Conservation (phyloP, 257 asterid species). For the Penstemon davidsonii region DNA sequence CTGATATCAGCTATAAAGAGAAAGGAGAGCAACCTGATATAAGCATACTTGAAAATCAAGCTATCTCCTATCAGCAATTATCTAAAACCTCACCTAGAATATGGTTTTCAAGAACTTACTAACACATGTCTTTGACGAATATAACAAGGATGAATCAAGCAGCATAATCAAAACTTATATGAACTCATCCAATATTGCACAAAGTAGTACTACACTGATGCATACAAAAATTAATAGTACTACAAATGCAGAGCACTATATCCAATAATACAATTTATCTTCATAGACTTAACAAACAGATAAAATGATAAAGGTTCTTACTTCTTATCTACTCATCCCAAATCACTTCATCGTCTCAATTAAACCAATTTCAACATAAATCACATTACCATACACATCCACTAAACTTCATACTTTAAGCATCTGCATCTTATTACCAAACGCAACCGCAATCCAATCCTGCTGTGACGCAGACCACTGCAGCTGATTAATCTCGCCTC, state of each 20-base stretch:
- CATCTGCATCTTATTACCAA: constrained; percentile 83
- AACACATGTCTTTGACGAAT: too few relatives aligned
- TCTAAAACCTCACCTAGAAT: neutral
- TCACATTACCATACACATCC: too few relatives aligned
- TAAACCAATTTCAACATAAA: neutral
- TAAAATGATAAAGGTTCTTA: neutral
- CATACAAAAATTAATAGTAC: neutral
- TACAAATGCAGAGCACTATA: neutral
- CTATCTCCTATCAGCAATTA: neutral
- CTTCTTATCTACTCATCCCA: neutral
- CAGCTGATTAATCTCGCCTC: constrained; percentile 82
- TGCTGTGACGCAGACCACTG: constrained; percentile 87
- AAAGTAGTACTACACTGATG: too few relatives aligned
- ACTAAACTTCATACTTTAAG: constrained; percentile 64
- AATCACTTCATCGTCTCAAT: neutral
- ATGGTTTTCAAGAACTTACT: too few relatives aligned
- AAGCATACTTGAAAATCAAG: neutral
- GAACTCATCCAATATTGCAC: too few relatives aligned
- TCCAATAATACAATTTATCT: neutral
- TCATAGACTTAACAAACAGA: neutral
- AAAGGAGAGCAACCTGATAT: too few relatives aligned
- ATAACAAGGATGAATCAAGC: too few relatives aligned
- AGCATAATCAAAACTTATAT: too few relatives aligned
- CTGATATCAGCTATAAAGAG: too few relatives aligned
- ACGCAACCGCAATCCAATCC: constrained; percentile 87